Evolutionary conservation across 768 basidiomycete species (phyloP).

Genomic region (Boletus eberwhitei): DNA sequence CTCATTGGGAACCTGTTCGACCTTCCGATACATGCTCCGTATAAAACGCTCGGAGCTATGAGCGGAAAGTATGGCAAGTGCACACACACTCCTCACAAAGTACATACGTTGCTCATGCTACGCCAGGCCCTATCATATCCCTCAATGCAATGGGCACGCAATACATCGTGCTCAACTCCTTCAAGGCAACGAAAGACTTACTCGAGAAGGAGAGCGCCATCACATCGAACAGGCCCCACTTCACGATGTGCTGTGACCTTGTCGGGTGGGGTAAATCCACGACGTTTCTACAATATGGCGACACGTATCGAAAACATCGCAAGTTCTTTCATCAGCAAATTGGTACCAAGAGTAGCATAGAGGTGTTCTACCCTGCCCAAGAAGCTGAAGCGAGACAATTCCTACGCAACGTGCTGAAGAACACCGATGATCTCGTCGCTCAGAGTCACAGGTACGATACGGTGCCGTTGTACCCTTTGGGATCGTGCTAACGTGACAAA

Average conservation of each 20-base stretch:
- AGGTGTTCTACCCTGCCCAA: constrained; percentile 1
- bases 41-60: too few species aligned
- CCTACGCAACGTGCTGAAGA: background rate
- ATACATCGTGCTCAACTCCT: too few species aligned
- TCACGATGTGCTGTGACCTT: constrained; percentile 22
- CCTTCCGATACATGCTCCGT: too few species aligned
- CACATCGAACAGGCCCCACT: constrained; percentile 3
- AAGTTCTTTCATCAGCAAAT: constrained; percentile 7
- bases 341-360: constrained; percentile 2
- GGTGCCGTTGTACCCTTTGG: background rate
- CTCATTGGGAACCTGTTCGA: constrained; percentile 48
- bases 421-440: background rate
- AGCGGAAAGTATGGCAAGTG: too few species aligned
- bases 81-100: too few species aligned
- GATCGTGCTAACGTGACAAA: background rate
- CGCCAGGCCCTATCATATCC: too few species aligned
- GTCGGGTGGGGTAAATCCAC: constrained; percentile 7
- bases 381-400: constrained; percentile 1
- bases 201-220: constrained; percentile 7
- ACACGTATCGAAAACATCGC: constrained; percentile 3
- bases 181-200: too few species aligned
- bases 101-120: too few species aligned
- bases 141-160: too few species aligned
- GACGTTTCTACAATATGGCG: constrained; percentile 7
- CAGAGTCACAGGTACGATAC: constrained; percentile 3